phyloP scores from a whole-genome alignment of 108 stramenopile genomes.

The Asterionellopsis glacialis region DNA sequence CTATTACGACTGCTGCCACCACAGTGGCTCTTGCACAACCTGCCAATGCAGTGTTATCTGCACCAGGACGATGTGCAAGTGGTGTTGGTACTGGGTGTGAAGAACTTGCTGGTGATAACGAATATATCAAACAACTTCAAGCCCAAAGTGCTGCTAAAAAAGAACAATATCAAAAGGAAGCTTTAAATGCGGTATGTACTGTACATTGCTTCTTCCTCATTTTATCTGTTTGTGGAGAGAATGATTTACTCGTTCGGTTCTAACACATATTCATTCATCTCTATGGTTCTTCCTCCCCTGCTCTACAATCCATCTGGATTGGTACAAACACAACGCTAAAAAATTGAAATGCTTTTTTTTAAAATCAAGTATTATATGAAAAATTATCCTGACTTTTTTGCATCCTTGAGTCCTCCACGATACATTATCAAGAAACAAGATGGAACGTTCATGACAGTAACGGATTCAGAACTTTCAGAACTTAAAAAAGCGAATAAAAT shows the following conservation, averaged over 20 bases:
- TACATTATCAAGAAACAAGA: conserved; percentile 66
- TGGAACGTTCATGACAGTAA: conserved; percentile 54
- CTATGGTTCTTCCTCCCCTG: background rate
- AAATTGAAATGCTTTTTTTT: no score
- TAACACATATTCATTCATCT: background rate
- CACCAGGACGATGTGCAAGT: conserved; percentile 51
- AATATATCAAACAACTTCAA: conserved; percentile 61
- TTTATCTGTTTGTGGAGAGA: background rate
- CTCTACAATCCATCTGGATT: conserved; percentile 44
- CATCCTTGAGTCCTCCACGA: conserved; percentile 38
- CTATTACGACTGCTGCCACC: background rate
- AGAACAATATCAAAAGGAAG: conserved; percentile 56
- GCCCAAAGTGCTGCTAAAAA: conserved; percentile 55
- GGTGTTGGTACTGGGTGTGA: conserved; percentile 76
- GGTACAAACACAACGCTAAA: conserved; percentile 10
- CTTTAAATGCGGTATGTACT: conserved; percentile 9
- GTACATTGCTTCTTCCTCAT: background rate
- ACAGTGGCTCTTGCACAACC: background rate
- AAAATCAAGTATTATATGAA: conserved; percentile 77
- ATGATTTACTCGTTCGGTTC: background rate
- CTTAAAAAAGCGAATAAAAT: conserved; percentile 49
- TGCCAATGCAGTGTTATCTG: conserved; percentile 34
- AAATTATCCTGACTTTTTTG: conserved; percentile 83
- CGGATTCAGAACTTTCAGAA: conserved; percentile 42
- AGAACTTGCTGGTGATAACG: conserved; percentile 68